Conservation (phyloP, 192 early-diverging fungal species). For the Backusella psychrophila region DNA sequence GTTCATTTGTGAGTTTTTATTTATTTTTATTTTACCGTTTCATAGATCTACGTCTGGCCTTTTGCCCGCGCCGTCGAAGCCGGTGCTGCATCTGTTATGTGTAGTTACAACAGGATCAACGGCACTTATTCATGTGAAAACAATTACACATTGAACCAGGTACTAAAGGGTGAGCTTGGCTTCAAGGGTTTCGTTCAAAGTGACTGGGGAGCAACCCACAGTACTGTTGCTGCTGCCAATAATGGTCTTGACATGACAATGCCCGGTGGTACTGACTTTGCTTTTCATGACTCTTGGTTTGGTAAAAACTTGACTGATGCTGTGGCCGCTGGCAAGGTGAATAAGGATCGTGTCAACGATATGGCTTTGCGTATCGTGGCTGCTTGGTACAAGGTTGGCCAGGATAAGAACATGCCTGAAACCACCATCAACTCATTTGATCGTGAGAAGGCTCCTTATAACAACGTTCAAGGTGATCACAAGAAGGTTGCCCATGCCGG, state of each 20-base stretch:
- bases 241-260: slow-evolving; percentile 60
- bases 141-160: slow-evolving; percentile 31
- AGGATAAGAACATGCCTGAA: slow-evolving; percentile 2
- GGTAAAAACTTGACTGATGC: slow-evolving; percentile 16
- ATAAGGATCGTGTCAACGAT: neutral
- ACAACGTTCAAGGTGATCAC: slow-evolving; percentile 17
- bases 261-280: slow-evolving; percentile 38
- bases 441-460: neutral
- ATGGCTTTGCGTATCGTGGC: slow-evolving; percentile 18
- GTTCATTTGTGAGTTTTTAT: no score
- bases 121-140: slow-evolving; percentile 53
- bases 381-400: slow-evolving; percentile 12
- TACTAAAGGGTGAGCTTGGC: slow-evolving; percentile 49
- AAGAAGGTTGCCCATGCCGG: slow-evolving; percentile 4
- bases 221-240: slow-evolving; percentile 10
- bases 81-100: slow-evolving; percentile 60
- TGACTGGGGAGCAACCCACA: slow-evolving; percentile 49
- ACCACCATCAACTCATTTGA: neutral
- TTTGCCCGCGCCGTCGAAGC: slow-evolving; percentile 54
- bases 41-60: slow-evolving; percentile 53
- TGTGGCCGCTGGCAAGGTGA: slow-evolving; percentile 4
- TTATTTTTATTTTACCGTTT: slow-evolving; percentile 41
- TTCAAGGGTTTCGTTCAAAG: slow-evolving; percentile 53
- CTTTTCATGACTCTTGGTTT: neutral
- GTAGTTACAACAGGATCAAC: slow-evolving; percentile 64